These are phyloP conservation scores for Cutaneotrichosporon sp. DNA, from an alignment of 1,284 basidiomycete genomes.

Conservation along the genomic window DNA sequence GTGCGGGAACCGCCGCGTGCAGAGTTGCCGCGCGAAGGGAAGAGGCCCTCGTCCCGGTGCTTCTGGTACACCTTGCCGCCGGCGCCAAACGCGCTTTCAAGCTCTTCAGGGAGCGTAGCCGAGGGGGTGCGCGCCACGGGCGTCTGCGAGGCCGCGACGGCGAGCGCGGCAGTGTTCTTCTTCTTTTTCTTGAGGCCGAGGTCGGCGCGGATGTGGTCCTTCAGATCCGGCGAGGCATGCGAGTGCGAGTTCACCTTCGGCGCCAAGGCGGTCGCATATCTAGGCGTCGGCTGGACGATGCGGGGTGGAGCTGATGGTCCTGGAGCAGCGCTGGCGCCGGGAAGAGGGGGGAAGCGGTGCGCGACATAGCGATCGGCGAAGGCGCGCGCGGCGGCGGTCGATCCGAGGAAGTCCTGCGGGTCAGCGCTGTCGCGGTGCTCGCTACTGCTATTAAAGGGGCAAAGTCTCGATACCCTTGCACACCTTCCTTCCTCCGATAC, in stretches of 20 bases:
- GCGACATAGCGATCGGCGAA: conserved; percentile 45
- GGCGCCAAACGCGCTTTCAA: conserved; percentile 36
- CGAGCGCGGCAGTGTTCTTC: conserved; percentile 9
- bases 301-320: neutral
- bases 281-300: conserved; percentile 4
- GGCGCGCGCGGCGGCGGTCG: conserved; percentile 35
- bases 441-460: too few relatives aligned
- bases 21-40: conserved; percentile 11
- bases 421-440: neutral
- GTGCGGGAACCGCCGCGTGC: conserved; percentile 11
- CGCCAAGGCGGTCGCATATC: neutral
- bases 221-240: neutral
- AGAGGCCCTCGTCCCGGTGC: conserved; percentile 23
- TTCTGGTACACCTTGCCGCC: conserved; percentile 46
- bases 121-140: neutral
- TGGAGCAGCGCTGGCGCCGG: conserved; percentile 5
- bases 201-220: neutral
- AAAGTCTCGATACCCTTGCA: too few relatives aligned
- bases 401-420: conserved; percentile 49
- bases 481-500: too few relatives aligned
- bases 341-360: conserved; percentile 40
- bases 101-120: conserved; percentile 21
- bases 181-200: conserved; percentile 10
- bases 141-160: neutral
- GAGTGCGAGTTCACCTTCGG: neutral